Evolutionary conservation across 495 filamentous ascomycete genomes (phyloP).

Genomic region (Viridothelium virens): DNA sequence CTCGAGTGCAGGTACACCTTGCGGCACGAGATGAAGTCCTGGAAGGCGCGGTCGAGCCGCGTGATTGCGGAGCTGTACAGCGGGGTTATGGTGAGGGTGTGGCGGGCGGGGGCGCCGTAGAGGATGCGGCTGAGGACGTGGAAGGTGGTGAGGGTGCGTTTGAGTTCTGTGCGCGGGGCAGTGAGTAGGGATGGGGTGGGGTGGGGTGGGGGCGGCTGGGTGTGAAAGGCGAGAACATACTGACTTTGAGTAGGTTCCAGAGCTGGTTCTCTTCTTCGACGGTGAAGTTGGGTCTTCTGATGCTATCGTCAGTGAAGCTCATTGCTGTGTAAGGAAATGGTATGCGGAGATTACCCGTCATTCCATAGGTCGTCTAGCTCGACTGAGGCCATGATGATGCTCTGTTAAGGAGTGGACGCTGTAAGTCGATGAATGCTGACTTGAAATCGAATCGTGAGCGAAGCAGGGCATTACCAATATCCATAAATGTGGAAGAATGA

Average conservation of each 20-base stretch:
- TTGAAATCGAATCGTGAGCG: not conserved
- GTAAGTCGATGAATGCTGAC: not conserved
- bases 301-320: not conserved
- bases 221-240: not conserved
- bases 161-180: not conserved
- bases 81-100: not conserved
- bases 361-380: not conserved
- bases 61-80: not conserved
- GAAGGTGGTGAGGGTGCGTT: not conserved
- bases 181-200: not conserved
- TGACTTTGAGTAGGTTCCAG: slow-evolving; percentile 2
- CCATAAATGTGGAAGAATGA: no score
- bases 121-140: slow-evolving; percentile 3
- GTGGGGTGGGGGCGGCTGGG: not conserved
- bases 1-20: not conserved
- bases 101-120: not conserved
- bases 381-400: not conserved
- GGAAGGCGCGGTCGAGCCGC: not conserved
- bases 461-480: not conserved
- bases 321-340: not conserved
- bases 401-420: not conserved
- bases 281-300: not conserved
- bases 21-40: slow-evolving; percentile 7
- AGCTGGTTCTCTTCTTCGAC: not conserved
- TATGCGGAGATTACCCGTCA: not conserved